Evolutionary conservation across 805 yeast species (phyloP).

Genomic region (Ogataea corticis): DNA sequence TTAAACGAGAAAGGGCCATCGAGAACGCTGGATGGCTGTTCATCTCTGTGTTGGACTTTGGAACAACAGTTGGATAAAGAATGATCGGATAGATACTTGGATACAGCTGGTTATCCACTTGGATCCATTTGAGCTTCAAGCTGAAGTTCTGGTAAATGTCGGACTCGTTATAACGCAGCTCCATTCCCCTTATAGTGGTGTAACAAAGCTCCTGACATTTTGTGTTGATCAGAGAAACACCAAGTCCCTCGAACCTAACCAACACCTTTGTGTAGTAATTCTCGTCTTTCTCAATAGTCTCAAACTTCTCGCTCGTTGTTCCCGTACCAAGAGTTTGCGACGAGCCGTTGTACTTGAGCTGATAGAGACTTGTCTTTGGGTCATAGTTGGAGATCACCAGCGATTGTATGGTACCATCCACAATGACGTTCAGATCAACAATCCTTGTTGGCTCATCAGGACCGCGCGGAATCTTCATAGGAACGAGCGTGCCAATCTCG

Average conservation of each 20-base stretch:
- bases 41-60: slow-evolving; percentile 80
- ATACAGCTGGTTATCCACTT: slow-evolving; percentile 86
- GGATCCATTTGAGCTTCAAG: slow-evolving; percentile 89
- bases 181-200: slow-evolving; percentile 78
- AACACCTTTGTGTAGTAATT: slow-evolving; percentile 53
- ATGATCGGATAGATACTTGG: slow-evolving; percentile 89
- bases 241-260: slow-evolving; percentile 78
- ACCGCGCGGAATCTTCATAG: slow-evolving; percentile 70
- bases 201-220: slow-evolving; percentile 78
- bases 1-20: slow-evolving; percentile 77
- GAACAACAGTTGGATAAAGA: slow-evolving; percentile 85
- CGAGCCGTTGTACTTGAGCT: slow-evolving; percentile 40
- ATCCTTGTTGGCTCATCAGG: slow-evolving; percentile 36
- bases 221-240: slow-evolving; percentile 77
- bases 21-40: slow-evolving; percentile 89
- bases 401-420: slow-evolving; percentile 94
- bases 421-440: slow-evolving; percentile 88
- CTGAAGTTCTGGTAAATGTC: slow-evolving; percentile 80
- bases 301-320: slow-evolving; percentile 46
- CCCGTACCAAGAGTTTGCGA: slow-evolving; percentile 31
- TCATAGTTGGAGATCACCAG: slow-evolving; percentile 82
- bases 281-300: slow-evolving; percentile 54
- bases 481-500: slow-evolving; percentile 88
- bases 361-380: slow-evolving; percentile 73
- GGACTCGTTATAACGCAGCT: slow-evolving; percentile 77